Evolutionary conservation across 768 basidiomycete species (phyloP), one percentile per base, ranked within the genome.

Genomic region (Mycena galopus): DNA sequence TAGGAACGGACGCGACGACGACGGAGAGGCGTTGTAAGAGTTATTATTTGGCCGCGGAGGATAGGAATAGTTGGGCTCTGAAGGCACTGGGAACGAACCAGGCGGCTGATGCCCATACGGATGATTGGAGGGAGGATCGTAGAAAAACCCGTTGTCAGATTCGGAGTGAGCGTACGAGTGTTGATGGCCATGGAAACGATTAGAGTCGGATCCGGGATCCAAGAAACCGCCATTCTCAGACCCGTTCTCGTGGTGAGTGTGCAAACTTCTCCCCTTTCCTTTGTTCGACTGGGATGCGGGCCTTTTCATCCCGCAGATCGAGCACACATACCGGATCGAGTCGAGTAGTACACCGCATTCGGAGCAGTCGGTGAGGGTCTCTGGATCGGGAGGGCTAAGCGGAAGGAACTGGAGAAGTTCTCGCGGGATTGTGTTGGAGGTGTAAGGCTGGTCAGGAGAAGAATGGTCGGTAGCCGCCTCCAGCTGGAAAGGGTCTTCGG

Each of bases 301-400:
- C 57, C 86, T 82, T 79, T 92, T 94, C 81, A 94, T 93, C 11
- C 95, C 96, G 76, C 96, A 97, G 27, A 91, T 93, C 5, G 92
- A 88, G 78, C 97, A 98, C 17, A 97, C 92, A 80, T 98, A 98
- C 56, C 95, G 91, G 79, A 97, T 90, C n/a, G 90, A 88, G 62
- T 95, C 93, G 23, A 98, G 84, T 8, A 91, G 77, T 0, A 86
- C 80, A 17, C 93, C 93, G 76, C 97, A 98, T 56, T 90, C 89
- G 0, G 95, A 96, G 81, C 97, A 98, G 59, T 90, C 89, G 1
- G 96, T 95, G 21, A 94, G 88, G 56, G 87, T 86, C 29, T 89
- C 88, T 6, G 88, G 84, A 11, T 92, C 89, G 25, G 92, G 88
- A 1, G 83, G 84, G 25, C 82, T 77, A 4, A 86, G 83, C 2